Evolutionary conservation across 2,329 filamentous ascomycete species (phyloP), one percentile per base, ranked within the genome.

Genomic region (Epichloe scottii): DNA sequence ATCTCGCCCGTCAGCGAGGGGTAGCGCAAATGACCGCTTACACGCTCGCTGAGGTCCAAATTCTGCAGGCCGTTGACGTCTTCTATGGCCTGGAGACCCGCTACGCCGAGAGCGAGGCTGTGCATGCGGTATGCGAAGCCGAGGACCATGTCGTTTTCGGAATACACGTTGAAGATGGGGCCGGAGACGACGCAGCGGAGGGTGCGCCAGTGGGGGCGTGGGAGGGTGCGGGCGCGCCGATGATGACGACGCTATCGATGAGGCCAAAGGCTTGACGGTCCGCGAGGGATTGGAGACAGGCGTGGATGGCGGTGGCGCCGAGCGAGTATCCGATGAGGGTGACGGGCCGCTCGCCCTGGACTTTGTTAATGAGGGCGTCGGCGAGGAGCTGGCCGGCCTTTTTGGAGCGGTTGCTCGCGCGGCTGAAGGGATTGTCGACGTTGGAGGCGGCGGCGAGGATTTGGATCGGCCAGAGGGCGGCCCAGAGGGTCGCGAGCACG

Each of bases 41-140:
- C 75, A n/a, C 72, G 68, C 5, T 70, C 69, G 54, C 73, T 78
- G 23, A 80, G 64, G 51, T 80, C 65, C 15, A 79, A 59, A 54
- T 79, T 79, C 54, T 74, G 65, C 62, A 93, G 75, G 2, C 84
- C 84, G 5, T 78, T 75, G 15, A 90, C 79, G 8, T 75, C 77
- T 52, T 81, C 60, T 23, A 94, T 79, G 34, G 81, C 75, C 63
- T 95, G 86, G 1, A 97, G 71, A 0, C 90, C 91, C 0, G 89
- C 89, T 41, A 95, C 80, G 3, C 90, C 90, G 40, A 87, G 77
- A 56, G 93, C 85, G 30, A 95, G 78, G 53, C 84, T 89, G 40
- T 86, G 89, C 2, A 88, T 84, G 43, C 90, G 82, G 65, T 96
- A 95, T 17, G 95, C 72, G 63, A 95, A 91, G 1, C 82, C 89